Conservation (phyloP, 306 rosid genomes). For the Heteromeles arbutifolia region DNA sequence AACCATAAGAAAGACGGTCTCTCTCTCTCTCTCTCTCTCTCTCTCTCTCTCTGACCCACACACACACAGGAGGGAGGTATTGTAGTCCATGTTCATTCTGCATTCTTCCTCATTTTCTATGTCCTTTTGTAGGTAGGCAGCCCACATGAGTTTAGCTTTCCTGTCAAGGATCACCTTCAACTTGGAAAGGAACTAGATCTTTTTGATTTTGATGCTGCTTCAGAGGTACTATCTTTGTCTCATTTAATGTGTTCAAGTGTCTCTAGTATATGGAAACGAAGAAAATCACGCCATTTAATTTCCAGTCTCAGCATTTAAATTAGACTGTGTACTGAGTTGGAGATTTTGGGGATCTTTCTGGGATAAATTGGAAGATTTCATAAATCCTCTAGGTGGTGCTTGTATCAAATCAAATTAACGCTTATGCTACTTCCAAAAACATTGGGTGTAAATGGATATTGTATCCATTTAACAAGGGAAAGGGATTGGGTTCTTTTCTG, state of each 20-base stretch:
- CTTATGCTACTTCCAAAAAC: neutral
- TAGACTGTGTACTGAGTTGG: neutral
- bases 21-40: conserved; percentile 6
- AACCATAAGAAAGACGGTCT: conserved; percentile 56
- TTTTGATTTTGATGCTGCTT: conserved; percentile 89
- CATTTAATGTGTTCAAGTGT: conserved; percentile 24
- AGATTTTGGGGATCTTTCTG: neutral
- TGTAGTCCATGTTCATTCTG: conserved; percentile 6
- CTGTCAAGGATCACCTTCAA: conserved; percentile 82
- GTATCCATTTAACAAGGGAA: conserved; percentile 1
- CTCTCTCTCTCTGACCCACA: neutral
- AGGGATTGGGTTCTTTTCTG: conserved; percentile 1
- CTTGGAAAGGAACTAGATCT: conserved; percentile 85
- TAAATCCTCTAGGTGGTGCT: neutral
- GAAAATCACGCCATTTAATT: neutral
- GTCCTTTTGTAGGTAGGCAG: conserved; percentile 54
- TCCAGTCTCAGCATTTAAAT: neutral
- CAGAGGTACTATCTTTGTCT: conserved; percentile 61
- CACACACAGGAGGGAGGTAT: neutral
- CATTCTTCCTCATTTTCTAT: conserved; percentile 10
- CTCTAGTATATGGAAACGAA: conserved; percentile 6
- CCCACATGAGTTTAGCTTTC: conserved; percentile 57
- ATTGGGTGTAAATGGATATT: conserved; percentile 2
- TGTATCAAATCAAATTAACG: neutral
- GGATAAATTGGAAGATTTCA: neutral